Evolutionary conservation across 768 basidiomycete genomes (phyloP), one percentile per base, ranked within the genome.

Genomic region (Panaeolus cyanescens): DNA sequence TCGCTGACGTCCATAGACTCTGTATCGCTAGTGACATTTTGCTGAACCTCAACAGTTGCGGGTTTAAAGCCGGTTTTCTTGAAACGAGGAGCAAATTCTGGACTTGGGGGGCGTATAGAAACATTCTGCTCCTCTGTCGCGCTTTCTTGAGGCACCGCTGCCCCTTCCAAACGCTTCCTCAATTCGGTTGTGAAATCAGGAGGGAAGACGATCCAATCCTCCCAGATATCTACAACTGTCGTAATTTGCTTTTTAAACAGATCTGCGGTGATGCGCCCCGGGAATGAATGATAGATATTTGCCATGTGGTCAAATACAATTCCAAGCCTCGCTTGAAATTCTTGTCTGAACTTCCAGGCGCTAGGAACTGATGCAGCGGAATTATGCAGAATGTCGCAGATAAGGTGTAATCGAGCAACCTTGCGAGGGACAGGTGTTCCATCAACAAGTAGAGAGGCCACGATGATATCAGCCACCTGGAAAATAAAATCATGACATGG

Each of bases 311-410:
- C 95, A 71, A 99, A 99, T 9, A 97, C 96, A 36, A 91, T 85
- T n/a, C 92, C 93, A 5, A 99, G 84, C 36, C 93, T 82, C 9
- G 87, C 83, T 71, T 99, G 96, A 68, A 99, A 96, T 67, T 96
- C 93, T 62, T 94, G 89, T 31, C 97, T 90, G 75, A 93, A 99
- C 72, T 93, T 95, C 97, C 97, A 99, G 6, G 96, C 96, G 73
- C 94, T 96, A 0, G 95, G 95, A 13, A 98, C 85, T 2, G 95
- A 80, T 2, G 93, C 94, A 32, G 94, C 93, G 20, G 96, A 97
- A 73, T 99, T 99, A 75, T 98, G 96, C 42, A 99, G 82, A 64
- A 99, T 98, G 71, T 99, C 97, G 71, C 96, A 98, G 58, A 99
- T 93, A 61, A 99, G 83, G 77, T 98, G 90, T 28, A 99, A 83